Evolutionary conservation across 2,329 filamentous ascomycete species (phyloP).

Genomic region (Neonectria magnoliae): DNA sequence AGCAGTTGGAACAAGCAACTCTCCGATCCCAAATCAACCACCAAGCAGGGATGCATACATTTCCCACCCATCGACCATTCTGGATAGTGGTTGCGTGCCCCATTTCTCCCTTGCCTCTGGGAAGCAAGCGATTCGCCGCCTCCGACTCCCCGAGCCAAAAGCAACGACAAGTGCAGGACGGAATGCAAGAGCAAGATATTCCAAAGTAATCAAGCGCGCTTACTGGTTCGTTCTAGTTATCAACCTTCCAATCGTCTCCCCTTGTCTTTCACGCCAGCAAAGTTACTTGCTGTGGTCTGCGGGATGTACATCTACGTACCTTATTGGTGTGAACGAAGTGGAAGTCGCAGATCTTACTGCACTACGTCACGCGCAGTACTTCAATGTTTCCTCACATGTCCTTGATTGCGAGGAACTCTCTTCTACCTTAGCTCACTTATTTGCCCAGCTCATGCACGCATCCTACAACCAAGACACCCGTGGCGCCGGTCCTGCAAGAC

Average conservation of each 20-base stretch:
- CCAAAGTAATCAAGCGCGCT: not conserved
- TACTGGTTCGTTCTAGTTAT: not conserved
- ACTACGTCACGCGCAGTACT: not conserved
- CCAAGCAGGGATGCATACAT: not conserved
- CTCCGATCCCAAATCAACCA: not conserved
- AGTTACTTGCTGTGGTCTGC: not conserved
- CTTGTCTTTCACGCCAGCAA: constrained; percentile 9
- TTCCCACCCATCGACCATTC: not conserved
- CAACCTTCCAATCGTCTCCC: not conserved
- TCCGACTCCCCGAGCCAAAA: constrained; percentile 27
- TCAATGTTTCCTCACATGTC: constrained; percentile 1
- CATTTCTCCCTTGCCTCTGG: constrained; percentile 4
- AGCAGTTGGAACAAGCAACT: no score
- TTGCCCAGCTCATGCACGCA: not conserved
- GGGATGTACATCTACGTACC: not conserved
- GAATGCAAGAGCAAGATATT: constrained; percentile 10
- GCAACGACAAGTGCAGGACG: constrained; percentile 28
- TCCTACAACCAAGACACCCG: not conserved
- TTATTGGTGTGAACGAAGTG: not conserved
- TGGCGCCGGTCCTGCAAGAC: not conserved
- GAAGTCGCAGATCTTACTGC: constrained; percentile 1
- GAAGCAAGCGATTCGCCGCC: not conserved
- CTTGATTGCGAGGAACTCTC: not conserved
- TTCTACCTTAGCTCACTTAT: not conserved
- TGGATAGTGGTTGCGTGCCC: not conserved